Conservation (phyloP, 108 stramenopile species). For the Asterionellopsis glacialis region DNA sequence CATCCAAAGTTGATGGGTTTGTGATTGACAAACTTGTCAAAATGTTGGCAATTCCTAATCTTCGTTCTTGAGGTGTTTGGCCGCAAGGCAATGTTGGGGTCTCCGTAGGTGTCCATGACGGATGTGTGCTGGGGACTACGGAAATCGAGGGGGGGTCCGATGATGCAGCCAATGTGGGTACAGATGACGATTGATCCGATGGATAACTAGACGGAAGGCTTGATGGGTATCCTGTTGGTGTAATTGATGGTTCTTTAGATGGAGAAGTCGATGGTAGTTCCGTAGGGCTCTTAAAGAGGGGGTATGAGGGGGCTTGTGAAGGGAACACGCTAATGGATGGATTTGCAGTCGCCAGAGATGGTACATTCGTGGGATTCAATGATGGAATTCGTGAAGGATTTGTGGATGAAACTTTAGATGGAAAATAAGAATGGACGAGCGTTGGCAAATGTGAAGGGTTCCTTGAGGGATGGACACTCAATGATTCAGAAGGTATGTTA, state of each 20-base stretch:
- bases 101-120: constrained; percentile 9
- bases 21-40: constrained; percentile 13
- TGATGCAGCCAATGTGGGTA: not conserved
- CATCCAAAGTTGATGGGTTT: constrained; percentile 14
- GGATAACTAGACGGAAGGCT: not conserved
- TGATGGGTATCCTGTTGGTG: not conserved
- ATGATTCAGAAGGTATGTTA: too few relatives aligned
- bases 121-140: not conserved
- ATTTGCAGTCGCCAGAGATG: too few relatives aligned
- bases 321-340: too few relatives aligned
- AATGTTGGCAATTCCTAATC: constrained; percentile 10
- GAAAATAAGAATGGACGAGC: constrained; percentile 1
- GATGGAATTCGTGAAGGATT: constrained; percentile 4
- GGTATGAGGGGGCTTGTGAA: too few relatives aligned
- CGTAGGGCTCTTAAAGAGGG: too few relatives aligned
- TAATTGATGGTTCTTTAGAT: not conserved
- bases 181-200: not conserved
- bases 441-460: too few relatives aligned
- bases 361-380: too few relatives aligned
- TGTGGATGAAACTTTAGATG: constrained; percentile 8
- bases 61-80: constrained; percentile 23
- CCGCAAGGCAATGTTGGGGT: constrained; percentile 7
- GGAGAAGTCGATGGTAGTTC: not conserved
- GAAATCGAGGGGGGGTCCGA: constrained; percentile 4
- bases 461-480: too few relatives aligned